These are phyloP conservation scores for Nakazawaea ambrosiae DNA, from an alignment of 805 yeast genomes.

Conservation along the genomic window DNA sequence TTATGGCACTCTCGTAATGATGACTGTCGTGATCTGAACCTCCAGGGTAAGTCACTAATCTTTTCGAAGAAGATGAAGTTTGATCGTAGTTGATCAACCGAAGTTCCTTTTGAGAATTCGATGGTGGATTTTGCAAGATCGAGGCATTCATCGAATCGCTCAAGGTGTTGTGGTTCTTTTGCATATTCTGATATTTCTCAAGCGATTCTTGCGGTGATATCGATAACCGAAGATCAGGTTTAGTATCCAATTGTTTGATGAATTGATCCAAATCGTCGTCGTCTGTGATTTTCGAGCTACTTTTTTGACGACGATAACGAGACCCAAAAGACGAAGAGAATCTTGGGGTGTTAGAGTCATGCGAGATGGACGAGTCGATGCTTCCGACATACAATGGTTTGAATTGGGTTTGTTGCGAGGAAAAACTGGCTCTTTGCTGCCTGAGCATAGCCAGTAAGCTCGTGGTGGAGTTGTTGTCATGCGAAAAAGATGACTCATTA, in stretches of 20 bases:
- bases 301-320: slow-evolving; percentile 23
- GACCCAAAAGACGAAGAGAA: slow-evolving; percentile 71
- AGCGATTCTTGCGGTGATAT: slow-evolving; percentile 17
- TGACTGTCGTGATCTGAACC: slow-evolving; percentile 5
- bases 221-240: slow-evolving; percentile 26
- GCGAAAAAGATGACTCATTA: slow-evolving; percentile 27
- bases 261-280: slow-evolving; percentile 28
- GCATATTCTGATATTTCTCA: slow-evolving; percentile 12
- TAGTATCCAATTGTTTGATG: slow-evolving; percentile 27
- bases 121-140: slow-evolving; percentile 6
- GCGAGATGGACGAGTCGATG: slow-evolving; percentile 16
- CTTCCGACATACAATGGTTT: slow-evolving; percentile 9
- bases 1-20: slow-evolving; percentile 25
- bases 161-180: slow-evolving; percentile 12
- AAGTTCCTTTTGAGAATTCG: slow-evolving; percentile 5
- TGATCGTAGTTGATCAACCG: slow-evolving; percentile 8
- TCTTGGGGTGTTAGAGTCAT: slow-evolving; percentile 36
- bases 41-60: not conserved
- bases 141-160: slow-evolving; percentile 14
- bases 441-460: slow-evolving; percentile 46
- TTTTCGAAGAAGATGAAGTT: too few species aligned
- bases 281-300: slow-evolving; percentile 14
- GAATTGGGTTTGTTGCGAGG: slow-evolving; percentile 7
- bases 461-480: slow-evolving; percentile 43
- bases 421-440: slow-evolving; percentile 22